Base-by-base conservation (phyloP, 192 early-diverging fungal genomes). In the Backusella morwellensis region DNA sequence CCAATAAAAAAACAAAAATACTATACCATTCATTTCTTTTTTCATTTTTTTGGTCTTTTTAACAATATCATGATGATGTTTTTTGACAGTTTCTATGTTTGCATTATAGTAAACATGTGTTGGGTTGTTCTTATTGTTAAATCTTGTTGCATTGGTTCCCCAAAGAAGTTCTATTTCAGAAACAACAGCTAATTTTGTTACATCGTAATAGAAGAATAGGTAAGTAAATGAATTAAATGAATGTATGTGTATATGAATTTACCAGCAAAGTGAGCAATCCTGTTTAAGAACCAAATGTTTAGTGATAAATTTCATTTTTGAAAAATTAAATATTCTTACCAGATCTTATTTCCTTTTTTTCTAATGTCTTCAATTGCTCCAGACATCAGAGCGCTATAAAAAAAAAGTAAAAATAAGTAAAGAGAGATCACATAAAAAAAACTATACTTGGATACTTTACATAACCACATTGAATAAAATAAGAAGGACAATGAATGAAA, bases 401-500 rank as follows among this genome's bases (percentile, higher is more conserved):
- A 59, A 26, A 59, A 32, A 9, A 26, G 9, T 26, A 59, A 11
- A 32, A 59, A 59, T 23, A 59, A 59, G 54, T 9, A 59, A 59
- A 59, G 6, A 26, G 21, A 2, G 54, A 3, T 3, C 19, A 6
- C 4, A 26, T 59, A 26, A 12, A 59, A 12, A 59, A 59, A 0
- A 26, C 11, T 26, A 59, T 23, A 21, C 9, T 26, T 59, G 54
- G 8, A 74, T 66, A 23, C 15, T 35, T 68, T 75, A 75, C 74
- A 75, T 75, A 14, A 75, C 12, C 40, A 75, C 66, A n/a, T 75
- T 75, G 21, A 75, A 68, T 19, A 75, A 41, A 44, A 75, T 68
- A 41, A 75, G 29, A 6, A 41, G 40, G 4, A 41, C 41, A 2
- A 32, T 68, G 41, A 68, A 50, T 19, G 66, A 68, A 42, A 75